Conservation (phyloP, 495 filamentous ascomycete genomes). For the Neurospora sp. region DNA sequence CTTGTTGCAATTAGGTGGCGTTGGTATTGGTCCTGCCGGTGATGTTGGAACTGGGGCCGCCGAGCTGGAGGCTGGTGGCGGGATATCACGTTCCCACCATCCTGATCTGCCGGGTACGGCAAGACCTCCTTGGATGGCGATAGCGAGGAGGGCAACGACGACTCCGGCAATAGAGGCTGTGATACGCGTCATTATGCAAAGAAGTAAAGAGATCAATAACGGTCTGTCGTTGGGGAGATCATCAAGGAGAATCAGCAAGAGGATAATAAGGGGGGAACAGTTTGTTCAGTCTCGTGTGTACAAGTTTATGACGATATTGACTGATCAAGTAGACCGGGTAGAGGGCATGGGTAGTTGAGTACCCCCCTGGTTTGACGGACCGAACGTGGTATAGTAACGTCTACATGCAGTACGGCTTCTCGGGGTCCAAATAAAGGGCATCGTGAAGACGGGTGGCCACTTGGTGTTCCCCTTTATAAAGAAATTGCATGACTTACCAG, state of each 20-base stretch:
- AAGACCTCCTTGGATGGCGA: not conserved
- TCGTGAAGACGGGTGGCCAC: not conserved
- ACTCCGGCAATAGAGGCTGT: not conserved
- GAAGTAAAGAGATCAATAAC: not conserved
- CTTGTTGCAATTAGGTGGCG: constrained; percentile 11
- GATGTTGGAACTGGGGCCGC: not conserved
- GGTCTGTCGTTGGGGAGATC: not conserved
- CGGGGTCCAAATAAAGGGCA: not conserved
- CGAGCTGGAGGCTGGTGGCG: not conserved
- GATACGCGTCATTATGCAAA: constrained; percentile 1
- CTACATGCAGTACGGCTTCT: not conserved
- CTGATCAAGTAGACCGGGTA: not conserved
- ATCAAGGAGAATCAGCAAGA: not conserved
- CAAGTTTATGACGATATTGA: not conserved
- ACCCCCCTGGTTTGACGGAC: not conserved
- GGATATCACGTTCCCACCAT: not conserved
- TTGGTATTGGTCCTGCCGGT: not conserved
- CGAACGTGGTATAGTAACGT: not conserved
- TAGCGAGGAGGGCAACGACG: not conserved
- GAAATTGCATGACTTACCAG: not conserved
- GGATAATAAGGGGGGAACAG: no score
- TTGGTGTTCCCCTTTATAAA: not conserved
- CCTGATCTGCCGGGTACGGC: not conserved
- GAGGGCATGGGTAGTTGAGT: not conserved
- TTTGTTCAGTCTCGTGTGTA: not conserved